A percentile compares a stretch with the other conserved stretches of the same genome.
These are phyloP conservation scores for Daldinia concentrica DNA, from an alignment of 495 filamentous ascomycete genomes.

Conservation along the genomic window DNA sequence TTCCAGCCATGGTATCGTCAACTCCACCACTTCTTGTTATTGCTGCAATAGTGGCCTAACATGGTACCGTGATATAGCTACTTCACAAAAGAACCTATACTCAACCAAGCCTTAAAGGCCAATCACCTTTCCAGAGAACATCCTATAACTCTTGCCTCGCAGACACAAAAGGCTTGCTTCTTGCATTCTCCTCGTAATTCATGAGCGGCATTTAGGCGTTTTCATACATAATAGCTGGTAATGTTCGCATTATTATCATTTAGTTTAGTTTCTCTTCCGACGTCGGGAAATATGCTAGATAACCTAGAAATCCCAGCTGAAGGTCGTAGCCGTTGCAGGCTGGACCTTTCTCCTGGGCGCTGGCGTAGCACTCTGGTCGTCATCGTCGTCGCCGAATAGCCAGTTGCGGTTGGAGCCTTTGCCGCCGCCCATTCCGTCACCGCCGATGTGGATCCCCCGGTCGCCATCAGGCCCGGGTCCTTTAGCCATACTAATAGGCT, in stretches of 20 bases:
- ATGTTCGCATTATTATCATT: constrained; percentile 11
- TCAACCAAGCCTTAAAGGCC: constrained; percentile 2
- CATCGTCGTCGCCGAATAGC: constrained; percentile 67
- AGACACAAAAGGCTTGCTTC: constrained; percentile 35
- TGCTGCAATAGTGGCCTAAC: neutral
- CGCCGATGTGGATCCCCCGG: constrained; percentile 65
- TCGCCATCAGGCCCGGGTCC: constrained; percentile 44
- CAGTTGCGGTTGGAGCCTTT: constrained; percentile 68
- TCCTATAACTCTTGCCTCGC: constrained; percentile 9
- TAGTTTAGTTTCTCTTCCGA: constrained; percentile 27
- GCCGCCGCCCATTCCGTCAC: constrained; percentile 80
- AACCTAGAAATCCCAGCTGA: constrained; percentile 66
- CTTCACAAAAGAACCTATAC: constrained; percentile 9
- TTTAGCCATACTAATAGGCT: constrained; percentile 43
- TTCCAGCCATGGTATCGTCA: neutral
- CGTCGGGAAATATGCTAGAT: constrained; percentile 47
- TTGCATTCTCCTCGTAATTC: constrained; percentile 47
- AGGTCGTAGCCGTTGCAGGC: constrained; percentile 48
- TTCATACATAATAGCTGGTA: constrained; percentile 29
- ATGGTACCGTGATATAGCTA: constrained; percentile 5
- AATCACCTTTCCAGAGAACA: constrained; percentile 16
- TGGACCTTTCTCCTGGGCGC: constrained; percentile 51
- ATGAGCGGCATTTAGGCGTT: constrained; percentile 45
- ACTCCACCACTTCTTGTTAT: constrained; percentile 8
- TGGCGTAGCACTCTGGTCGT: constrained; percentile 43